Conservation (phyloP, 441 rosid species). For the Erodium trifolium region DNA sequence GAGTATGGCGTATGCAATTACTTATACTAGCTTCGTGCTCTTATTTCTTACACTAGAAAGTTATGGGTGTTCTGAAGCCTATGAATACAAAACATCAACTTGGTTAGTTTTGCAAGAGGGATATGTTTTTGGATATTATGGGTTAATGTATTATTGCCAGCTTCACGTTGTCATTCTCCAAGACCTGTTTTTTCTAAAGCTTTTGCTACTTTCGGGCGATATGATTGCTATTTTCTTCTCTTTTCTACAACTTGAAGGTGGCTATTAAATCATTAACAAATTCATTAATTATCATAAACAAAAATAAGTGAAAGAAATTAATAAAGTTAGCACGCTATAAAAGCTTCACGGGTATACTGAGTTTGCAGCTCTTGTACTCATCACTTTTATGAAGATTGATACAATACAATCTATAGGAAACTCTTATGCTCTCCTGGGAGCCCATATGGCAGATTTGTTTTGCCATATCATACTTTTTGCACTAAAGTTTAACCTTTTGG, state of each 20-base stretch:
- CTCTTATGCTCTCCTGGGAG: not conserved
- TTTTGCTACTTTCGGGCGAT: not conserved
- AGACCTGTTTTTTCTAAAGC: not conserved
- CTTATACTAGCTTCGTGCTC: not conserved
- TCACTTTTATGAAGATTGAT: not conserved
- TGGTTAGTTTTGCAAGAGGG: not conserved
- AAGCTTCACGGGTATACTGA: not conserved
- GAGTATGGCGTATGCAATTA: not conserved
- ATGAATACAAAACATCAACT: not conserved
- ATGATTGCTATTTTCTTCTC: no score
- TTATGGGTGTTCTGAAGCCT: not conserved
- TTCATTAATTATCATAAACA: no score
- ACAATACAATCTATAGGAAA: not conserved
- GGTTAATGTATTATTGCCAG: not conserved
- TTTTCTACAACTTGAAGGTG: no score
- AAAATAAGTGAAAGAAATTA: no score
- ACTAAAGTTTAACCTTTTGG: no score
- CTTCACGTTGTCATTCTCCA: no score
- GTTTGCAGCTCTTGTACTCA: not conserved
- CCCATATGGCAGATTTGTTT: not conserved
- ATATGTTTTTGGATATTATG: no score
- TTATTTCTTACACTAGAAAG: not conserved
- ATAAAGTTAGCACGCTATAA: no score
- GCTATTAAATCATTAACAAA: no score
- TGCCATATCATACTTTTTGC: not conserved